Percentiles rank a stretch among this genome's conserved stretches.
These are phyloP conservation scores for Chaetomium tenue DNA, from an alignment of 495 filamentous ascomycete genomes.

Conservation along the genomic window DNA sequence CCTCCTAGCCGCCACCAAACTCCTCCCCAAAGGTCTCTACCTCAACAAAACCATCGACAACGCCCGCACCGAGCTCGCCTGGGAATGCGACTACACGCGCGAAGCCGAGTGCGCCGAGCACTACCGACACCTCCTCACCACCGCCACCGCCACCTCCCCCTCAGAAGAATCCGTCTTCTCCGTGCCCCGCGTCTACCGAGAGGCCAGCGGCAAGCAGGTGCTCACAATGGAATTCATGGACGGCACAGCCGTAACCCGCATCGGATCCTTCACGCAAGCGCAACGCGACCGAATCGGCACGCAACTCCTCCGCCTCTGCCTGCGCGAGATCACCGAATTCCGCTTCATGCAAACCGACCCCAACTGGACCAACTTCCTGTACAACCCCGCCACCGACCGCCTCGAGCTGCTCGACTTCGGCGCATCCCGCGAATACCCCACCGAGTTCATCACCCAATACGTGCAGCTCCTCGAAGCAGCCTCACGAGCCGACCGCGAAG, in stretches of 20 bases:
- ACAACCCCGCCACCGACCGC: constrained; percentile 66
- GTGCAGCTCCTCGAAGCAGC: constrained; percentile 75
- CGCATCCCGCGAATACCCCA: constrained; percentile 81
- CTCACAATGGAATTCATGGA: constrained; percentile 90
- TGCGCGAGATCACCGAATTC: constrained; percentile 91
- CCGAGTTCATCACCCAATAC: constrained; percentile 75
- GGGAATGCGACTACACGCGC: constrained; percentile 95
- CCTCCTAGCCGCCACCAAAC: constrained; percentile 80
- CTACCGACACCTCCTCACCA: constrained; percentile 67
- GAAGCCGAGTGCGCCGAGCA: constrained; percentile 76
- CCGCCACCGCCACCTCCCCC: constrained; percentile 46
- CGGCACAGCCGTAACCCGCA: constrained; percentile 83
- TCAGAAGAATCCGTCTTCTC: constrained; percentile 65
- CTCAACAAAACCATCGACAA: constrained; percentile 97
- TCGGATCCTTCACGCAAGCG: constrained; percentile 65
- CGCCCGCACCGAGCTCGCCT: constrained; percentile 85
- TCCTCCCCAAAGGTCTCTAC: constrained; percentile 88
- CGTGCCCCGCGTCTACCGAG: constrained; percentile 72
- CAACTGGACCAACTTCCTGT: constrained; percentile 99
- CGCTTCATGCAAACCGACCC: constrained; percentile 98
- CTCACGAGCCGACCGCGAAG: constrained; percentile 59
- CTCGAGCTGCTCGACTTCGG: constrained; percentile 96
- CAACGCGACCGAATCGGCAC: constrained; percentile 92
- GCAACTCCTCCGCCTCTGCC: constrained; percentile 86
- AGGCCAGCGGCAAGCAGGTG: constrained; percentile 82